Base-by-base conservation (phyloP, 331 rosid species). In the Acacia concinna region DNA sequence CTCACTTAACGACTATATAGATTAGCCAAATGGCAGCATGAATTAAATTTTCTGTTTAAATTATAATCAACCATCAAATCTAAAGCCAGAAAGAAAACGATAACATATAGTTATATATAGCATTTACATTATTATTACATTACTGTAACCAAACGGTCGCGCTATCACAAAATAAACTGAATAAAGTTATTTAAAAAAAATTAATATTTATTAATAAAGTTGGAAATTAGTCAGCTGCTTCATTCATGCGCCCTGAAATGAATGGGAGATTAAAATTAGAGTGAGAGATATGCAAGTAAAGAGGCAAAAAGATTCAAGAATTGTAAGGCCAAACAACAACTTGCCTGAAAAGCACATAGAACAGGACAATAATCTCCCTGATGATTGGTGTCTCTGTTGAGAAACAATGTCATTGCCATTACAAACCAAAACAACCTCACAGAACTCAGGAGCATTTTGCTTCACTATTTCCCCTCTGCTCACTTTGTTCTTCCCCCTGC, bases 401-500 rank as follows among this genome's bases (percentile, higher is more conserved):
- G 63, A 25, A 21, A 56, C 63, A n/a, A n/a, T 52, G 28, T 54
- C 14, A 54, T 9, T n/a, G 4, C 62, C 62, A n/a, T n/a, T 5
- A 59, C 6, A 27, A 27, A 59, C 66, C 66, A 59, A 13, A 12
- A 13, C 35, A 10, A 59, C 66, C 35, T 59, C 66, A 59, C 66
- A 59, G 66, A 59, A 59, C 20, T 59, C 66, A 1, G 66, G 35
- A 59, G 66, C 66, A 12, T 59, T 59, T 4, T 25, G 34, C 35
- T 59, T 59, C 20, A 59, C 66, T 25, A 59, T 25, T 59, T 27
- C 20, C 34, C 66, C 34, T 13, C 18, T 59, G 66, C 35, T 59
- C 66, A 60, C 18, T 68, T 78, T 89, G 46, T 85, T 84, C 82
- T 77, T 81, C 77, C 75, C 69, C 85, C 90, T 91, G 78, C 30